phyloP scores from a whole-genome alignment of 805 yeast genomes.

The Phaffomyces antillensis region DNA sequence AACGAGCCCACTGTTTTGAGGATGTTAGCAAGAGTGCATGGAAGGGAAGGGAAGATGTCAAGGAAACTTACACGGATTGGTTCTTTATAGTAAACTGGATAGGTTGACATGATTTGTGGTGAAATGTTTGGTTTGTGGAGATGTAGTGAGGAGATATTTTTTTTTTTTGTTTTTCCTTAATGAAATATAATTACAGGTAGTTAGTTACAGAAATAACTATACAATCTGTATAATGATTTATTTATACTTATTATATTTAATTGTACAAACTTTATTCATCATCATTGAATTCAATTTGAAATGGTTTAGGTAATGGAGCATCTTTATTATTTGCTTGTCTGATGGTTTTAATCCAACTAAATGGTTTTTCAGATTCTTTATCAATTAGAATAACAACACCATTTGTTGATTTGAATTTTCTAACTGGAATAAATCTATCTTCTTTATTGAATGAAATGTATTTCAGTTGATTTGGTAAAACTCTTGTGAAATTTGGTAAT shows the following conservation, averaged over 20 bases:
- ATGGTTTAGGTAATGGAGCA: slow-evolving; percentile 70
- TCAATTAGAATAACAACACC: slow-evolving; percentile 73
- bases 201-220: too few relatives aligned
- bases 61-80: slow-evolving; percentile 53
- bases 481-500: slow-evolving; percentile 76
- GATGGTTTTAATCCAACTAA: slow-evolving; percentile 70
- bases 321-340: slow-evolving; percentile 69
- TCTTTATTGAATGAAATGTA: slow-evolving; percentile 72
- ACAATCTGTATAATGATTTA: too few relatives aligned
- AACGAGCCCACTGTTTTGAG: slow-evolving; percentile 54
- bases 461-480: slow-evolving; percentile 81
- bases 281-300: slow-evolving; percentile 36
- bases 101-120: slow-evolving; percentile 10
- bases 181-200: too few relatives aligned
- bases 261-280: slow-evolving; percentile 2
- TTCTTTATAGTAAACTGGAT: slow-evolving; percentile 52
- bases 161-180: too few relatives aligned
- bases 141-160: too few relatives aligned
- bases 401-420: slow-evolving; percentile 59
- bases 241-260: background rate
- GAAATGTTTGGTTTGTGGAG: too few relatives aligned
- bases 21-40: background rate
- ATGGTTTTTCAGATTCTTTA: slow-evolving; percentile 50
- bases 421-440: slow-evolving; percentile 74
- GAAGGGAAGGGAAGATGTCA: background rate